Percentiles rank a stretch among this genome's conserved stretches.
Conservation (phyloP, 257 asterid genomes). For the Sherardia arvensis region DNA sequence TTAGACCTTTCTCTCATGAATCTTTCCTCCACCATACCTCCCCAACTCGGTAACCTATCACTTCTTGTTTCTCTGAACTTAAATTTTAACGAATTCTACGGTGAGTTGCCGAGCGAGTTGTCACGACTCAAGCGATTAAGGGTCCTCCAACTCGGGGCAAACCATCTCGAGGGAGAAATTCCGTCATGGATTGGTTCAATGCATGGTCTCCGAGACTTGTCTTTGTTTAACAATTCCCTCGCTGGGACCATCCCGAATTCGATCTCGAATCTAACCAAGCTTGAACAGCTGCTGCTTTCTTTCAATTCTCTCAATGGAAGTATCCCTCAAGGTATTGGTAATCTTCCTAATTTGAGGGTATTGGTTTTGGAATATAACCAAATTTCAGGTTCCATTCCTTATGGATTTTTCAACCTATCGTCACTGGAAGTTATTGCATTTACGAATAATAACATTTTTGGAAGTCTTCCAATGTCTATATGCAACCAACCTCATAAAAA, state of each 20-base stretch:
- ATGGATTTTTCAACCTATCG: constrained; percentile 18
- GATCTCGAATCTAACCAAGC: not conserved
- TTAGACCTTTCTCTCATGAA: not conserved
- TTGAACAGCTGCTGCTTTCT: not conserved
- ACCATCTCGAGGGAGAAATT: not conserved
- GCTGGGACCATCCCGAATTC: too few species aligned
- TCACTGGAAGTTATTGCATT: constrained; percentile 2
- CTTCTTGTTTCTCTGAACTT: not conserved
- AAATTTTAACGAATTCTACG: not conserved
- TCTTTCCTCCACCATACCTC: not conserved
- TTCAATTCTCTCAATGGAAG: not conserved
- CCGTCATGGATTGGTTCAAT: not conserved
- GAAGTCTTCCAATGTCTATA: constrained; percentile 7
- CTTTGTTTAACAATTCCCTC: too few species aligned
- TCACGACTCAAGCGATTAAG: not conserved
- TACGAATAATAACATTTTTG: not conserved
- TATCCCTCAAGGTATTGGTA: constrained; percentile 1
- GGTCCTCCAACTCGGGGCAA: not conserved
- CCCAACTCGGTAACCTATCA: not conserved
- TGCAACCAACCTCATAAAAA: not conserved
- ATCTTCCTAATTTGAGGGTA: not conserved
- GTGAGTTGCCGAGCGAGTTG: not conserved
- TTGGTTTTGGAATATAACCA: not conserved
- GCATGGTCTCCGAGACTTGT: not conserved
- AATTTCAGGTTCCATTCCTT: constrained; percentile 19